Percentiles rank a stretch among this genome's conserved stretches.
Conservation (phyloP, 345 rosid species). For the Brassica incana region DNA sequence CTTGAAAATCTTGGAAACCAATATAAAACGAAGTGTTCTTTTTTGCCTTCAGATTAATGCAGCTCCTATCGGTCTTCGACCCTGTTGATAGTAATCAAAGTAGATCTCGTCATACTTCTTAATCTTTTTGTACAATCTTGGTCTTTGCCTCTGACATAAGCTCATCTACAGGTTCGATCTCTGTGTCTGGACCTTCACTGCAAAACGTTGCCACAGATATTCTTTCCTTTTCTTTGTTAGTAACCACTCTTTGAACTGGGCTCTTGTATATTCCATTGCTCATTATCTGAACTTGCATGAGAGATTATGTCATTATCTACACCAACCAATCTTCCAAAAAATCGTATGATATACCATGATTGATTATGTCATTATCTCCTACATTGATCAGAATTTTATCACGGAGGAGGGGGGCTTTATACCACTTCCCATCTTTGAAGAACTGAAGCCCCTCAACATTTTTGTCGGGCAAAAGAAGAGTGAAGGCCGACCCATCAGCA, state of each 20-base stretch:
- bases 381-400: conserved; percentile 48
- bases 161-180: conserved; percentile 38
- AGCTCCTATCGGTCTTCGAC: conserved; percentile 21
- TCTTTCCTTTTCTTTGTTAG: conserved; percentile 49
- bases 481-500: conserved; percentile 58
- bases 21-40: not conserved
- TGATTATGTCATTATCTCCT: conserved; percentile 44
- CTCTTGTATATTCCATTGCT: conserved; percentile 66
- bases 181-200: conserved; percentile 36
- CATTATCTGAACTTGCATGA: conserved; percentile 43
- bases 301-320: not conserved
- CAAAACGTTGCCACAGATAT: conserved; percentile 51
- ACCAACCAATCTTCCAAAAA: not conserved
- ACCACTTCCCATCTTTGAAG: conserved; percentile 50
- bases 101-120: conserved; percentile 44
- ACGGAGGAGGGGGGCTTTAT: conserved; percentile 46
- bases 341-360: not conserved
- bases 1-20: too few relatives aligned
- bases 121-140: conserved; percentile 49
- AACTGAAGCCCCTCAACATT: conserved; percentile 56
- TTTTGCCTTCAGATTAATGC: conserved; percentile 32
- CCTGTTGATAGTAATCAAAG: conserved; percentile 44
- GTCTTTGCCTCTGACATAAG: conserved; percentile 44
- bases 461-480: conserved; percentile 53
- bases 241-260: conserved; percentile 47